Conservation (phyloP, 257 asterid species). For the Primulina tabacum region DNA sequence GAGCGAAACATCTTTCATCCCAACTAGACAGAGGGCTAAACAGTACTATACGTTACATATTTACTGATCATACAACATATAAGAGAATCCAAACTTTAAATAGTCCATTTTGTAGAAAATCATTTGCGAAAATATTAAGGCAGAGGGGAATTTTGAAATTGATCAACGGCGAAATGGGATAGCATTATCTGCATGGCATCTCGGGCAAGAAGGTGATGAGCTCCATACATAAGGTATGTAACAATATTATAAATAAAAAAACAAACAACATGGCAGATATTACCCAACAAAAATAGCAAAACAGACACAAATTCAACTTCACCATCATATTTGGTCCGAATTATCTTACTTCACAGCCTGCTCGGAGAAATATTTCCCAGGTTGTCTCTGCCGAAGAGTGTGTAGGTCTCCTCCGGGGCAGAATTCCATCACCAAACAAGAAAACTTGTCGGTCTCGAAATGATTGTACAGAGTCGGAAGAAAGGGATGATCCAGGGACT, state of each 20-base stretch:
- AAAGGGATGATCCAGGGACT: conserved; percentile 56
- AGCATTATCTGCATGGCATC: not conserved
- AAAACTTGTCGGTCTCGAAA: conserved; percentile 50
- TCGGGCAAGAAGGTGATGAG: too few species aligned
- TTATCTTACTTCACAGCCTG: conserved; percentile 53
- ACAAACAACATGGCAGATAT: conserved; percentile 2
- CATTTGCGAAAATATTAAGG: not conserved
- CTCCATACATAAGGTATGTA: not conserved
- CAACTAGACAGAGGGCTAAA: not conserved
- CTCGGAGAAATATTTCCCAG: conserved; percentile 51
- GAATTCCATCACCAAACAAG: conserved; percentile 53
- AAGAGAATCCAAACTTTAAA: conserved; percentile 8
- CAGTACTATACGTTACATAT: not conserved
- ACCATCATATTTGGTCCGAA: not conserved
- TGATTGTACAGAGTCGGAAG: conserved; percentile 49
- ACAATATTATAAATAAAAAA: conserved; percentile 11
- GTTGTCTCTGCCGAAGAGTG: conserved; percentile 49
- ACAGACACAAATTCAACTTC: conserved; percentile 3
- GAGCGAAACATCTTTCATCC: not conserved
- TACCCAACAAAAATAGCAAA: not conserved
- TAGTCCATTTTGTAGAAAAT: conserved; percentile 1
- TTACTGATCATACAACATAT: not conserved
- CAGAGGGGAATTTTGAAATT: conserved; percentile 1
- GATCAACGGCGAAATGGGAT: not conserved
- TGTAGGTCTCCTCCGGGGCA: conserved; percentile 61